Percentiles rank a stretch among this genome's conserved stretches.
Evolutionary conservation across 768 basidiomycete species (phyloP).

Genomic region (Lentinula aciculospora): DNA sequence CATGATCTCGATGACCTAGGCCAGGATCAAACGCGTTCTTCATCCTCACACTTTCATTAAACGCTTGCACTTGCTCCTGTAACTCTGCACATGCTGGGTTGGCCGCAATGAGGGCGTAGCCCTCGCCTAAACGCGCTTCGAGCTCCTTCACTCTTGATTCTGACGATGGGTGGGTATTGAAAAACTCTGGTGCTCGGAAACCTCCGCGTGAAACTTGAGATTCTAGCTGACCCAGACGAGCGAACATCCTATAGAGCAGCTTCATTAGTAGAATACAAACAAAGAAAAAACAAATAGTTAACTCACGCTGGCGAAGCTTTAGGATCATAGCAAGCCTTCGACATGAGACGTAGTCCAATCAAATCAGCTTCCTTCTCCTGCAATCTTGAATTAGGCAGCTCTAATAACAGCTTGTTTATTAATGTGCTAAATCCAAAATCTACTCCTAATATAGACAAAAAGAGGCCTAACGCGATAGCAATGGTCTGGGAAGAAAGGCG

Average conservation of each 20-base stretch:
- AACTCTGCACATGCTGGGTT: conserved; percentile 50
- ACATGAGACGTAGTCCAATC: conserved; percentile 76
- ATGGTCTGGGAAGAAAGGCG: conserved; percentile 43
- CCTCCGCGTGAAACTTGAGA: conserved; percentile 19
- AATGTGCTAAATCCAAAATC: conserved; percentile 47
- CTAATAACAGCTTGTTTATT: conserved; percentile 45
- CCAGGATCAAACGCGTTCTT: neutral
- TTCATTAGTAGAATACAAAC: neutral
- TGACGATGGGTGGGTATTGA: conserved; percentile 79
- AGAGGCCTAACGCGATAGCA: conserved; percentile 34
- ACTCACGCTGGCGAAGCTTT: conserved; percentile 65
- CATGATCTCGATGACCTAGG: neutral
- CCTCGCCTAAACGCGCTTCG: conserved; percentile 51
- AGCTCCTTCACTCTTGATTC: conserved; percentile 59
- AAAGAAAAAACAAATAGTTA: neutral
- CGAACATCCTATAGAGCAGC: conserved; percentile 56
- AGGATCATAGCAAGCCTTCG: conserved; percentile 86
- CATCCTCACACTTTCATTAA: neutral
- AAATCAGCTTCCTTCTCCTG: conserved; percentile 88
- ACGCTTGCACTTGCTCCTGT: conserved; percentile 17
- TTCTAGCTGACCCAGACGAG: conserved; percentile 57
- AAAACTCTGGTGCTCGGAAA: conserved; percentile 43
- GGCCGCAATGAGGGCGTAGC: conserved; percentile 44
- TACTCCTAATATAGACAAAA: conserved; percentile 32
- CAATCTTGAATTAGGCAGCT: conserved; percentile 78